Evolutionary conservation across 2,329 filamentous ascomycete species (phyloP).

Genomic region (Epicoccum nigrum): DNA sequence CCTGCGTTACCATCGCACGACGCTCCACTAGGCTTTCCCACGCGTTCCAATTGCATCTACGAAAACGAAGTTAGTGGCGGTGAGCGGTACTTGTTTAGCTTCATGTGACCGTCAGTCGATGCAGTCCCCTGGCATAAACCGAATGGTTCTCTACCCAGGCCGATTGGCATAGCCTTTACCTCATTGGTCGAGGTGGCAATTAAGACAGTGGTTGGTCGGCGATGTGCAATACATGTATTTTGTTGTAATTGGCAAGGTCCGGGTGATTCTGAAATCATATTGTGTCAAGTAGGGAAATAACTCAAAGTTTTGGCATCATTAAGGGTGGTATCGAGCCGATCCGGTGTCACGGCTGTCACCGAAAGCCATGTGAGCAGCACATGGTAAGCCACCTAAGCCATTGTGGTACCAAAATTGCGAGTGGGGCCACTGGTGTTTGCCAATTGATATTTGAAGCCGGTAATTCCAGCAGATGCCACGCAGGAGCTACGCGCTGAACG

Average conservation of each 20-base stretch:
- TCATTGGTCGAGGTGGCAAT: slow-evolving; percentile 3
- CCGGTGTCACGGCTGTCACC: slow-evolving; percentile 44
- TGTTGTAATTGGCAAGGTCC: not conserved
- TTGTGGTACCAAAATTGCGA: slow-evolving; percentile 23
- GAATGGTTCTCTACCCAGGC: slow-evolving; percentile 10
- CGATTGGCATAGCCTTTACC: slow-evolving; percentile 1
- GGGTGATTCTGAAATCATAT: not conserved
- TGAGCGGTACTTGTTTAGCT: slow-evolving; percentile 27
- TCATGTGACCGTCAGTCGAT: slow-evolving; percentile 29
- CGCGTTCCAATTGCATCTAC: slow-evolving; percentile 28
- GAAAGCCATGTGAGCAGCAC: slow-evolving; percentile 38
- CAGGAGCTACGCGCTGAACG: slow-evolving; percentile 40
- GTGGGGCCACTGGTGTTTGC: slow-evolving; percentile 4
- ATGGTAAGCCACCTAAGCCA: slow-evolving; percentile 31
- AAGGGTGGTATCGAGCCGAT: slow-evolving; percentile 32
- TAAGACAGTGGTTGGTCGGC: slow-evolving; percentile 4
- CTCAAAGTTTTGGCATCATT: slow-evolving; percentile 25
- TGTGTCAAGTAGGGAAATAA: slow-evolving; percentile 12
- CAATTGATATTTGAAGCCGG: slow-evolving; percentile 5
- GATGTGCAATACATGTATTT: not conserved
- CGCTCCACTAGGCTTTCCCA: slow-evolving; percentile 25
- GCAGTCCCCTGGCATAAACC: slow-evolving; percentile 22
- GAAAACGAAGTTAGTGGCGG: slow-evolving; percentile 27
- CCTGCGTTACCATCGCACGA: slow-evolving; percentile 33
- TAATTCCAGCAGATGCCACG: slow-evolving; percentile 20